A percentile compares a stretch with the other conserved stretches of the same genome.
These are phyloP conservation scores for Primulina huaijiensis DNA, from an alignment of 257 asterid species.

Conservation along the genomic window DNA sequence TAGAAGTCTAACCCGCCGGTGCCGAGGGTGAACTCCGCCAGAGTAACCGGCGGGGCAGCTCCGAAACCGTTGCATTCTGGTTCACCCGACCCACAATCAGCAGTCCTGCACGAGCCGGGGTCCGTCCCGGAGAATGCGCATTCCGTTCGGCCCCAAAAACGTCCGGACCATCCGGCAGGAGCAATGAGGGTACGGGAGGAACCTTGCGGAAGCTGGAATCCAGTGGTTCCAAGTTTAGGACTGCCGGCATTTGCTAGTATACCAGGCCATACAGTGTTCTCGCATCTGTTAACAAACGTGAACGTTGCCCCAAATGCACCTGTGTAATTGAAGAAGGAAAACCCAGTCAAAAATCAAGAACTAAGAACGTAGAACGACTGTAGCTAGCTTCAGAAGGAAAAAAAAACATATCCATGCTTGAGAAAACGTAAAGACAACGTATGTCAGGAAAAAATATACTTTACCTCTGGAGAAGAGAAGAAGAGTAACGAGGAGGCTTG, in stretches of 20 bases:
- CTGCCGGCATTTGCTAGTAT: constrained; percentile 81
- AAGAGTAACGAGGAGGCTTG: constrained; percentile 37
- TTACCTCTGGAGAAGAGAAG: constrained; percentile 52
- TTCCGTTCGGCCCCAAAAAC: constrained; percentile 89
- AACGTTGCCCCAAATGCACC: constrained; percentile 71
- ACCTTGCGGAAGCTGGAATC: constrained; percentile 72
- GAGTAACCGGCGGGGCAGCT: constrained; percentile 89
- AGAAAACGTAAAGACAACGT: neutral
- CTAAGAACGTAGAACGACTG: neutral
- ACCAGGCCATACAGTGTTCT: constrained; percentile 90
- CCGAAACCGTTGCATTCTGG: constrained; percentile 83
- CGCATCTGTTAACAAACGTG: constrained; percentile 85
- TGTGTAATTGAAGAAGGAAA: constrained; percentile 22
- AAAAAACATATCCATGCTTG: neutral
- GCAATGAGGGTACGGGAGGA: constrained; percentile 62
- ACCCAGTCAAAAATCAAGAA: neutral
- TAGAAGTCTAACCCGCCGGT: constrained; percentile 73
- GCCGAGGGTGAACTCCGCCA: constrained; percentile 86
- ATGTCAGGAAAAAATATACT: neutral
- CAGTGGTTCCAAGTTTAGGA: constrained; percentile 71
- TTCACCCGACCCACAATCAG: constrained; percentile 83
- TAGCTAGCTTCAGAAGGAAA: neutral
- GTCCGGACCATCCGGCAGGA: constrained; percentile 95
- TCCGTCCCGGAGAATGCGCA: constrained; percentile 65
- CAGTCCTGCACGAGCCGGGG: constrained; percentile 62